Evolutionary conservation across 1,284 basidiomycete genomes (phyloP).

Genomic region (Coniferiporia sulphurascens): DNA sequence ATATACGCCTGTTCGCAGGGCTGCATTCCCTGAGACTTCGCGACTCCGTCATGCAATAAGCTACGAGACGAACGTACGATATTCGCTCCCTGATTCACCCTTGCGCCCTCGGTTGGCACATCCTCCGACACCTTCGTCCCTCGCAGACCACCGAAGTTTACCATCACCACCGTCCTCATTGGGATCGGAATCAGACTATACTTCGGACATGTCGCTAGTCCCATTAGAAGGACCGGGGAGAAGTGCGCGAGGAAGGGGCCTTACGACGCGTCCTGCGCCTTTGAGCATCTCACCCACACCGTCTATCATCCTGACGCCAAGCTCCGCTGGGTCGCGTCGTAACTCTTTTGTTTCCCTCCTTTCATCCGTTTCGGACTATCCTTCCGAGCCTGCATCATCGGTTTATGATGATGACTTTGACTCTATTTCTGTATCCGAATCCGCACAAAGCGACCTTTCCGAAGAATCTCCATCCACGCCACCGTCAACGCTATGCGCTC

Average conservation of each 20-base stretch:
- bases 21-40: background rate
- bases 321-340: background rate
- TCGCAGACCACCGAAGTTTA: no score
- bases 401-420: slow-evolving; percentile 3
- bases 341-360: slow-evolving; percentile 3
- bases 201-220: background rate
- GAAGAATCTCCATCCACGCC: background rate
- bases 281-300: background rate
- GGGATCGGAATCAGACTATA: no score
- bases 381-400: slow-evolving; percentile 7
- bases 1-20: background rate
- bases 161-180: no score
- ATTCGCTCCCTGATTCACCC: slow-evolving; percentile 11
- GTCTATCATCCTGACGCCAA: slow-evolving; percentile 14
- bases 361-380: background rate
- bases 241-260: background rate
- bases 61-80: slow-evolving; percentile 1
- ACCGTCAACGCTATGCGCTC: background rate
- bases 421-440: slow-evolving; percentile 3
- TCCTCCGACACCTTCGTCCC: no score
- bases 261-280: background rate
- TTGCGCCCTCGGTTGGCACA: background rate
- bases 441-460: background rate
- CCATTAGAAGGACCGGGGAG: background rate
- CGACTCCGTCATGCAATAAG: slow-evolving; percentile 5